These are phyloP conservation scores for Pythium myriotylum DNA, from an alignment of 352 stramenopile genomes.

Conservation along the genomic window DNA sequence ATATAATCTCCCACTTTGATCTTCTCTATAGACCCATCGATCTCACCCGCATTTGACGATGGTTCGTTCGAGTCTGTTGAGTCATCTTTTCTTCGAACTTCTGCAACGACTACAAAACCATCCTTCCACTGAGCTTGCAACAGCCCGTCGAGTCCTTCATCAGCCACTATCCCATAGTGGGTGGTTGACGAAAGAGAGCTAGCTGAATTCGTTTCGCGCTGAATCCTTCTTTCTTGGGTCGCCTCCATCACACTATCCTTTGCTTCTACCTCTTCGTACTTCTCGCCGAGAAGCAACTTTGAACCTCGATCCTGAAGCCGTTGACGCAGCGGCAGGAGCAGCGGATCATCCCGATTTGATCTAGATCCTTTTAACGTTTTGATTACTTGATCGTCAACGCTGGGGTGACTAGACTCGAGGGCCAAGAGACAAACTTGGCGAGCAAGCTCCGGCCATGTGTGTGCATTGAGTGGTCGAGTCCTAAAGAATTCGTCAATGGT, in stretches of 20 bases:
- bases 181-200: neutral
- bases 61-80: constrained; percentile 1
- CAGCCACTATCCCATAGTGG: constrained; percentile 51
- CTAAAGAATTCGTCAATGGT: constrained; percentile 72
- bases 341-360: constrained; percentile 68
- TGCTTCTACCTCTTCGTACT: constrained; percentile 46
- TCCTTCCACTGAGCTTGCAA: constrained; percentile 38
- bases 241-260: constrained; percentile 2
- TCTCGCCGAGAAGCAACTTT: constrained; percentile 54
- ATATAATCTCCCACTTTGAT: constrained; percentile 24
- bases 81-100: constrained; percentile 5
- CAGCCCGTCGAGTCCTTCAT: constrained; percentile 30
- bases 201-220: neutral
- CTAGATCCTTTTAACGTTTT: constrained; percentile 79
- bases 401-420: constrained; percentile 73
- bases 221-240: neutral
- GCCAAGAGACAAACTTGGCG: constrained; percentile 74
- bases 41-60: constrained; percentile 6
- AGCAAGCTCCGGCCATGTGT: constrained; percentile 83
- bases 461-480: constrained; percentile 70
- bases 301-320: constrained; percentile 38
- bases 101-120: constrained; percentile 42
- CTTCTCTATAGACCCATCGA: neutral
- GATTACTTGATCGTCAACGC: constrained; percentile 66
- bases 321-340: constrained; percentile 54